Conservation (phyloP, 2,329 filamentous ascomycete genomes). For the Scytalidium sp. region DNA sequence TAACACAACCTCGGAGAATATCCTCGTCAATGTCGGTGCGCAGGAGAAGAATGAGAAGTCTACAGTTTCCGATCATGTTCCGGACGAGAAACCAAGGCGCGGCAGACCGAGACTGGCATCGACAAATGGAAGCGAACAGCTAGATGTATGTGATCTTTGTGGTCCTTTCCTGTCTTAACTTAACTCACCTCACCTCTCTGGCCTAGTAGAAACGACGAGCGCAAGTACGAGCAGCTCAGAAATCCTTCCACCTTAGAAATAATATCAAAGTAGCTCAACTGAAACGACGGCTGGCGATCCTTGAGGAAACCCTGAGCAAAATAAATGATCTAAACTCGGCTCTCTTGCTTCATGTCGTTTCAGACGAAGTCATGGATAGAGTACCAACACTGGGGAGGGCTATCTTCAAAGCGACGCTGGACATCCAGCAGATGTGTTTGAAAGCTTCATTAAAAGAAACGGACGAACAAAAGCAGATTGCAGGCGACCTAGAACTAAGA, state of each 20-base stretch:
- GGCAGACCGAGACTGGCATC: neutral
- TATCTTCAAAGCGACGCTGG: neutral
- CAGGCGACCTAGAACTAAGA: neutral
- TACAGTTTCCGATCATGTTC: no score
- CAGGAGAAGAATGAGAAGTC: no score
- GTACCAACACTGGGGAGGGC: neutral
- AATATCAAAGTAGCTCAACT: neutral
- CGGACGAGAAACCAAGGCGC: neutral
- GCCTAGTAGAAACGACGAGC: neutral
- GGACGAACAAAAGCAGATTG: neutral
- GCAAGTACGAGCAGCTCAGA: neutral
- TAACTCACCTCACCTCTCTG: neutral
- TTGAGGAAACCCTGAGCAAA: neutral
- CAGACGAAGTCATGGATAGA: neutral
- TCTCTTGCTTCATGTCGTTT: neutral
- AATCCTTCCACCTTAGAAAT: neutral
- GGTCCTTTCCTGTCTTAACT: no score
- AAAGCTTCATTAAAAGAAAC: neutral
- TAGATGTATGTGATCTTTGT: neutral
- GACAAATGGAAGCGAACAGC: neutral
- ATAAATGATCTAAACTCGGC: neutral
- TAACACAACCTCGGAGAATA: no score
- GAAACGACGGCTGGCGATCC: neutral
- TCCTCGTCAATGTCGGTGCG: no score
- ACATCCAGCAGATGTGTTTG: neutral